Evolutionary conservation across 2,329 filamentous ascomycete genomes (phyloP), one percentile per base, ranked within the genome.

Genomic region (Colletotrichum salicis): DNA sequence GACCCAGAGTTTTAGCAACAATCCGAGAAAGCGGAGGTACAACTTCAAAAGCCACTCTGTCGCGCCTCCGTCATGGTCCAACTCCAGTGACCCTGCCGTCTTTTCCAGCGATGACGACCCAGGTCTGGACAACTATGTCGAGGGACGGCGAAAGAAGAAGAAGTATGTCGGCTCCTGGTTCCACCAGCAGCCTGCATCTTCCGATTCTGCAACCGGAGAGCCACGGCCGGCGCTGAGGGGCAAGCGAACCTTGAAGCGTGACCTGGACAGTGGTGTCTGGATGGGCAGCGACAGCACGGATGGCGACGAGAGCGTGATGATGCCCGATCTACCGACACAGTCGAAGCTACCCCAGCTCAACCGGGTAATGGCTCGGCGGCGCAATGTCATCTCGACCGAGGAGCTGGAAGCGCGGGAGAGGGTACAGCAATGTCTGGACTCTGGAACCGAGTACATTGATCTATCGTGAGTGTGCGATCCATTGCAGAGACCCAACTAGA

Each of bases 51-150:
- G 69, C 24, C 71, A 76, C 33, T 77, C 76, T 29, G 76, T 78
- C 70, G 77, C 78, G 66, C 75, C 79, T 5, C 72, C 77, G 2
- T 77, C 83, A 48, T 82, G 87, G 74, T 84, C 85, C 77, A 90
- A 90, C 77, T 93, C 91, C 24, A 93, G 92, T 77, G 92, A 94
- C 76, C 91, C 91, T 4, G 87, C 90, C 60, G 80, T 93, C 31
- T 94, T 94, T 80, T 93, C 91, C 4, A 92, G 90, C 78, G 92
- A 94, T 71, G 91, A 93, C 76, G 91, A 93, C 69, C 90, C 90
- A 3, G 87, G 88, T 1, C 79, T 91, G 59, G 90, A 93, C 72
- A 91, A 92, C 76, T 93, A 93, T 76, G 82, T 85, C 29, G 82
- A 87, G 59, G 85, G 85, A 1, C 83, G 86, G 31, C 85, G 86